phyloP scores from a whole-genome alignment of 2,329 filamentous ascomycete species.

The Botrytis squamosa region DNA sequence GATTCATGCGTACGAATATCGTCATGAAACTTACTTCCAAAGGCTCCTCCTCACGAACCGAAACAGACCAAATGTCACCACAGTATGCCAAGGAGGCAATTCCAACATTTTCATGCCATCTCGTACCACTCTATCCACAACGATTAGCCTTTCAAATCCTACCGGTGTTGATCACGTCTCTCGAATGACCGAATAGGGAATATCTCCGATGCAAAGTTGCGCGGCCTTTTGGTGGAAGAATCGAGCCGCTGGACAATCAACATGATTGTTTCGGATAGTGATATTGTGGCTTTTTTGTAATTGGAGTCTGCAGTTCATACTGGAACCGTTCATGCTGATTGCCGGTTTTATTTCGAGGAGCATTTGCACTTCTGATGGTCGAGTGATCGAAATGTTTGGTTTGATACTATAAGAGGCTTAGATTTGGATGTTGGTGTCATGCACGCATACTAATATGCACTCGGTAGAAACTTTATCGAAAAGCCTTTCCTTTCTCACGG shows the following conservation, averaged over 20 bases:
- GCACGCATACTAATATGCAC: not conserved
- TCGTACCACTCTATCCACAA: conserved; percentile 6
- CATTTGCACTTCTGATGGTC: not conserved
- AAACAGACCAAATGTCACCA: not conserved
- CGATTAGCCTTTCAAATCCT: conserved; percentile 3
- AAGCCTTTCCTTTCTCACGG: not conserved
- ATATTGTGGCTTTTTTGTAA: conserved; percentile 9
- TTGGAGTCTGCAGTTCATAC: not conserved
- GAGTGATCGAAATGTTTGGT: not conserved
- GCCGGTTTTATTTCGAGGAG: not conserved
- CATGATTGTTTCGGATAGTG: conserved; percentile 10
- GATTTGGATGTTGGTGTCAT: not conserved
- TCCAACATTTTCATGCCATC: conserved; percentile 13
- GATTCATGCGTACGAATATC: not conserved
- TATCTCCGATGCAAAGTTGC: conserved; percentile 20
- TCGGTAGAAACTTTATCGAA: not conserved
- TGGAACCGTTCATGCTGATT: conserved; percentile 13
- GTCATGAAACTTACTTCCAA: not conserved
- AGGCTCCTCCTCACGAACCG: not conserved
- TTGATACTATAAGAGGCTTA: conserved; percentile 3
- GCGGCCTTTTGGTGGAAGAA: conserved; percentile 14
- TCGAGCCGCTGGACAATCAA: conserved; percentile 17
- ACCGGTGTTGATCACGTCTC: conserved; percentile 9
- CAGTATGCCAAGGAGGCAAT: not conserved
- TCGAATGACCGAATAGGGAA: conserved; percentile 6